Evolutionary conservation across 164 flowering plant genomes (phyloP).

Genomic region (Vitis rotundifolia): DNA sequence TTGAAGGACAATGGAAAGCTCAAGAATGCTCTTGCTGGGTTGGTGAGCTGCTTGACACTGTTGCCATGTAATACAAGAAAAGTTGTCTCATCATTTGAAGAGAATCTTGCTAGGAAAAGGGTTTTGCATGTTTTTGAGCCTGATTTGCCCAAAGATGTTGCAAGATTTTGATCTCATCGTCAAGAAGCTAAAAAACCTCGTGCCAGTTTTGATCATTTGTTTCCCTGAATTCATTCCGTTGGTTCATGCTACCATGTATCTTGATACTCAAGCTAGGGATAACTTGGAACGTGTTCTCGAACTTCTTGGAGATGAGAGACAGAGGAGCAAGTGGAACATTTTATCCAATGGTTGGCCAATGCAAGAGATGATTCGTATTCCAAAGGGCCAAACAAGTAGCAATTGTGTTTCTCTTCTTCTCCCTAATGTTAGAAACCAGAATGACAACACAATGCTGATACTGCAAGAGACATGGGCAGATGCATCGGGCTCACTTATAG

Average conservation of each 20-base stretch:
- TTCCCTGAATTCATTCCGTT: conserved; percentile 58
- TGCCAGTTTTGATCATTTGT: conserved; percentile 67
- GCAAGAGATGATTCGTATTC: conserved; percentile 57
- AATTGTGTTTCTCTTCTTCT: conserved; percentile 61
- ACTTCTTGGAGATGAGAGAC: conserved; percentile 55
- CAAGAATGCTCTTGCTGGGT: conserved; percentile 59
- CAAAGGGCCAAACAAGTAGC: conserved; percentile 60
- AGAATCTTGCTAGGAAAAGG: conserved; percentile 22
- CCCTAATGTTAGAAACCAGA: conserved; percentile 30
- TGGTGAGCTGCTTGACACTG: conserved; percentile 70
- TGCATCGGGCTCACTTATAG: too few species aligned
- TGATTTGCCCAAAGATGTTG: conserved; percentile 38
- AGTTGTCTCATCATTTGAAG: conserved; percentile 33
- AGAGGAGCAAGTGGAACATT: conserved; percentile 72
- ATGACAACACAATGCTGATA: conserved; percentile 40
- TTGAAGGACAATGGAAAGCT: conserved; percentile 72
- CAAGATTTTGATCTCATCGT: conserved; percentile 39
- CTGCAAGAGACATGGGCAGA: conserved; percentile 61
- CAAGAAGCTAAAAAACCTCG: conserved; percentile 50
- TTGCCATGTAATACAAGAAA: conserved; percentile 48
- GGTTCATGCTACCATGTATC: conserved; percentile 33
- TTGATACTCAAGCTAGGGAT: too few species aligned
- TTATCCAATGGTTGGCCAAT: conserved; percentile 59
- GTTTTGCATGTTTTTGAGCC: conserved; percentile 58
- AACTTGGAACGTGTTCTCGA: too few species aligned